Percentiles rank a stretch among this genome's conserved stretches.
Evolutionary conservation across 176 grass and related monocot genomes (phyloP).

Genomic region (Triticum dicoccoides): DNA sequence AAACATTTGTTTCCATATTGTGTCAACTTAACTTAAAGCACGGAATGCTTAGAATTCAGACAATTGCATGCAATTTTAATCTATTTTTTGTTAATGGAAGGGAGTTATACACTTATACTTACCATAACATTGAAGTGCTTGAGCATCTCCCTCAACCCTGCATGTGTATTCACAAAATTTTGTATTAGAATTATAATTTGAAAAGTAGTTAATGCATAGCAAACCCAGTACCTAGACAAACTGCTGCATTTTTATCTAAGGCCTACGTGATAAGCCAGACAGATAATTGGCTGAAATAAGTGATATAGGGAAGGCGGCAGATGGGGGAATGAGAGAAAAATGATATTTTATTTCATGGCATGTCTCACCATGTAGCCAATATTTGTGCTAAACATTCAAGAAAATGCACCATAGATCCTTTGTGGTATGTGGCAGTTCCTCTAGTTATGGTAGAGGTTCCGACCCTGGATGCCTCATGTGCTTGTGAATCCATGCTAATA

Average conservation of each 20-base stretch:
- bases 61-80: no score
- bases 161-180: background rate
- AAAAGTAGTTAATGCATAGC: background rate
- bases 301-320: background rate
- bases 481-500: background rate
- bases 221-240: no score
- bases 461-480: background rate
- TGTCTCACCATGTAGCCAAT: background rate
- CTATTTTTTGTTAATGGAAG: no score
- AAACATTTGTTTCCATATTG: no score
- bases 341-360: background rate
- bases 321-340: background rate
- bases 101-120: no score
- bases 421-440: no score
- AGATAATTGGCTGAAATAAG: background rate
- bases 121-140: no score
- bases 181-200: background rate
- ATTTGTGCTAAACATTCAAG: background rate
- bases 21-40: no score
- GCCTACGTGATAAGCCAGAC: background rate
- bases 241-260: no score
- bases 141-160: no score
- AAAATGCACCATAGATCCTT: background rate
- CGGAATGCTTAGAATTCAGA: no score
- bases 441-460: background rate